Base-by-base conservation (phyloP, 2,329 filamentous ascomycete species). In the Penicillium sp. region DNA sequence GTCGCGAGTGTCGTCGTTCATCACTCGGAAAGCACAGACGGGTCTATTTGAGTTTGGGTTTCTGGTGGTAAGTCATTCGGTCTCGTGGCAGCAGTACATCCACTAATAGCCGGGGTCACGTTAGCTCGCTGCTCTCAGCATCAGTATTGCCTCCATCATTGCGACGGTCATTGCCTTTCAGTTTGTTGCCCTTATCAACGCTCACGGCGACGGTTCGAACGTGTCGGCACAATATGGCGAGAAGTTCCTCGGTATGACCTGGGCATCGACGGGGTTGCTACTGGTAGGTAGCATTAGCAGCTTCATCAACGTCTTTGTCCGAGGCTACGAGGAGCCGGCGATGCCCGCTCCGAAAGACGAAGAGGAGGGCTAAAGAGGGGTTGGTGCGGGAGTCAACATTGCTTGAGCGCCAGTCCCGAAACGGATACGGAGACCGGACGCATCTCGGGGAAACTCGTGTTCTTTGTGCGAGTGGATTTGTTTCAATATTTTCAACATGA, bases 101-200 rank as follows among this genome's bases (percentile, higher is more conserved):
- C 28, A 23, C 31, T 32, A 46, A 18, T 15, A 37, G 35, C 15
- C 13, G 13, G 20, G 13, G 31, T 40, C 29, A 35, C 46, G 46
- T 18, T 51, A 74, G 70, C 59, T 81, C n/a, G 75, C 77, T 0
- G 80, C 82, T 53, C 35, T 81, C 6, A 70, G 82, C 10, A 78
- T 86, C 60, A 86, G 86, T 3, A 83, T 84, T 45, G 83, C 86
- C 42, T 91, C 87, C 18, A 89, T 89, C 58, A 85, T 91, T 23
- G 81, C 83, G 24, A 87, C 81, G 0, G 84, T 86, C 15, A 67
- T 83, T 4, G 75, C 77, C 9, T 73, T 77, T 47, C 80, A 82
- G 64, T 79, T 75, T 3, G 66, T 73, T 1, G 58, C 76, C 15
- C 60, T 78, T 0, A 74, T 85, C 53, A 82, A 82, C 53, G 63